These are phyloP conservation scores for Tieghemostelium lacteum DNA, from an alignment of 78 protist genomes.

Conservation along the genomic window DNA sequence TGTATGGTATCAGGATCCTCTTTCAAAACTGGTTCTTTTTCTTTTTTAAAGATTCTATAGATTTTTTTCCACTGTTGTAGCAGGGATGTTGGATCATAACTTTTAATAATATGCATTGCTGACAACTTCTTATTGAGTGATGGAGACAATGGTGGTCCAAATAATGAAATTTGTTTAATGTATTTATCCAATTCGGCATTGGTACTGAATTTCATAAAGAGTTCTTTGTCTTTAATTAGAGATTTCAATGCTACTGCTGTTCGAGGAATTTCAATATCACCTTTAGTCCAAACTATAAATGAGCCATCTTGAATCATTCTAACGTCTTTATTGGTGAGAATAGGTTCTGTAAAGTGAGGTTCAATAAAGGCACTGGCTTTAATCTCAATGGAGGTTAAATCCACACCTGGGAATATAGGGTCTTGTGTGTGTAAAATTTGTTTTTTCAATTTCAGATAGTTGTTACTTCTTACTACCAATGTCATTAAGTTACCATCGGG, in stretches of 20 bases:
- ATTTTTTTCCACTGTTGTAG: neutral
- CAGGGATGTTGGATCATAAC: neutral
- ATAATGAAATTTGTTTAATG: constrained; percentile 19
- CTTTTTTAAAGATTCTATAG: neutral
- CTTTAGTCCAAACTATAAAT: constrained; percentile 62
- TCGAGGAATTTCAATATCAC: constrained; percentile 51
- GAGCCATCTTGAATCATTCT: constrained; percentile 62
- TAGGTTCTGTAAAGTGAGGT: constrained; percentile 73
- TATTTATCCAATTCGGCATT: constrained; percentile 41
- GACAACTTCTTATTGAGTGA: neutral
- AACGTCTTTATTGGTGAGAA: constrained; percentile 24
- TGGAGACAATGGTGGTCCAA: constrained; percentile 9
- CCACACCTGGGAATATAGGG: constrained; percentile 67
- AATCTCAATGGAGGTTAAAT: constrained; percentile 20
- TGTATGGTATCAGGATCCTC: neutral
- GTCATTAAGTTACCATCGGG: constrained; percentile 77
- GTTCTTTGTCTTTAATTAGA: constrained; percentile 41
- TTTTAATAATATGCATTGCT: neutral
- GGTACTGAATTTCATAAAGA: constrained; percentile 10
- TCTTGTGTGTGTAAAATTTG: constrained; percentile 31
- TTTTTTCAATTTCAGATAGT: constrained; percentile 15
- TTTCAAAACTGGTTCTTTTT: neutral
- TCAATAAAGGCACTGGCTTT: constrained; percentile 65
- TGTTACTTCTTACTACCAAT: constrained; percentile 20
- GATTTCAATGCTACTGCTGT: constrained; percentile 57